Evolutionary conservation across 306 rosid species (phyloP).

Genomic region (Quercus glauca): DNA sequence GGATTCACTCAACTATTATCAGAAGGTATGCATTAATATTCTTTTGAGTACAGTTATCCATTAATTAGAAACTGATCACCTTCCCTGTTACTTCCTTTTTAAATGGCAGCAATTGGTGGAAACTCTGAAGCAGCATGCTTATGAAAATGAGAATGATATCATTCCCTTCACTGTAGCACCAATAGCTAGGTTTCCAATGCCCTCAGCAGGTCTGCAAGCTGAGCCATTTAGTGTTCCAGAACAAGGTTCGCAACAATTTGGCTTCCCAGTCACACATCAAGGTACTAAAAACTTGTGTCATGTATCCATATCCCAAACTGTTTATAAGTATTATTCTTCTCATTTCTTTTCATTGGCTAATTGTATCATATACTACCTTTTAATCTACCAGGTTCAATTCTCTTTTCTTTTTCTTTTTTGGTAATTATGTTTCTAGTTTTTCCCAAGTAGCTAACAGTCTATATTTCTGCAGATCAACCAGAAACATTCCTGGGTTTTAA

Average conservation of each 20-base stretch:
- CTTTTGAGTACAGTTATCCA: background rate
- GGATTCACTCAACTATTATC: slow-evolving; percentile 10
- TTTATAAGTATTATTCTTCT: no score
- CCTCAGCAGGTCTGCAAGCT: slow-evolving; percentile 17
- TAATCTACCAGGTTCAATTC: background rate
- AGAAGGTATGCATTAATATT: slow-evolving; percentile 27
- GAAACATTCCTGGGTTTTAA: background rate
- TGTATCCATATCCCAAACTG: background rate
- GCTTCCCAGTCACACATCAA: slow-evolving; percentile 17
- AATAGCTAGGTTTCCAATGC: slow-evolving; percentile 8
- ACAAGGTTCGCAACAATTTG: slow-evolving; percentile 22
- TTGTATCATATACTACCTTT: background rate
- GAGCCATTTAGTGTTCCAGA: slow-evolving; percentile 15
- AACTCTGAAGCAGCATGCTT: slow-evolving; percentile 36
- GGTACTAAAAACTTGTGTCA: slow-evolving; percentile 21
- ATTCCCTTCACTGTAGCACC: slow-evolving; percentile 18
- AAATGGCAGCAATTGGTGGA: slow-evolving; percentile 41
- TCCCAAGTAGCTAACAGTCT: background rate
- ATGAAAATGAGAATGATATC: slow-evolving; percentile 22
- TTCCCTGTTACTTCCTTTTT: background rate
- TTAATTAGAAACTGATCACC: slow-evolving; percentile 1
- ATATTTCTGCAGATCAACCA: slow-evolving; percentile 35
- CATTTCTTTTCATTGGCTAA: background rate
- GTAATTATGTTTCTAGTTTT: background rate
- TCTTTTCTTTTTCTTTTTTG: background rate